phyloP scores from a whole-genome alignment of 1,284 basidiomycete species.

The Fomitopsis schrenkii region DNA sequence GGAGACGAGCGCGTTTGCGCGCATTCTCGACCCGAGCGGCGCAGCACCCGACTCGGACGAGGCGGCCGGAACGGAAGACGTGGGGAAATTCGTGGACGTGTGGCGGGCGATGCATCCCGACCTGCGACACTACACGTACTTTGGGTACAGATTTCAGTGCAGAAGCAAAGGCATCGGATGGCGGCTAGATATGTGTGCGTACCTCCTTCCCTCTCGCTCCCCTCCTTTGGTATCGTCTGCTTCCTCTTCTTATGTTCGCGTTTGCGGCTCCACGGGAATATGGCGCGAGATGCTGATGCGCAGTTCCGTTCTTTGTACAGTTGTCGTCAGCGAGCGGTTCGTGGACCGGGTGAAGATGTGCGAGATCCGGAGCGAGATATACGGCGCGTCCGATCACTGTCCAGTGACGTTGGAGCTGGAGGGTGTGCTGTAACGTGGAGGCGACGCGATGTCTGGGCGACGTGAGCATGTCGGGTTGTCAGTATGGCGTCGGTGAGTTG shows the following conservation, averaged over 20 bases:
- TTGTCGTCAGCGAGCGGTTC: slow-evolving; percentile 69
- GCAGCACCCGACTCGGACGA: slow-evolving; percentile 22
- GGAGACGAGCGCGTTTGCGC: slow-evolving; percentile 68
- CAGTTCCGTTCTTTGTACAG: slow-evolving; percentile 32
- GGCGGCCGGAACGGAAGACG: slow-evolving; percentile 16
- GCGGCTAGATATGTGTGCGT: slow-evolving; percentile 83
- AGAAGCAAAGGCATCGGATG: slow-evolving; percentile 81
- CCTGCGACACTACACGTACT: slow-evolving; percentile 76
- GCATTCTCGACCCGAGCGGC: slow-evolving; percentile 47
- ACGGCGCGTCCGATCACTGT: slow-evolving; percentile 82
- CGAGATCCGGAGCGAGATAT: slow-evolving; percentile 81
- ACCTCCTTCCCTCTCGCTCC: slow-evolving; percentile 1
- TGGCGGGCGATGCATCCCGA: slow-evolving; percentile 79
- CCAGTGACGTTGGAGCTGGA: slow-evolving; percentile 73
- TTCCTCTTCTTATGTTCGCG: background rate
- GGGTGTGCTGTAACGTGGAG: slow-evolving; percentile 14
- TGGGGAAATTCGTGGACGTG: slow-evolving; percentile 67
- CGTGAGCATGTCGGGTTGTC: background rate
- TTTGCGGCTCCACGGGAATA: background rate
- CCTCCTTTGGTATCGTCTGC: background rate
- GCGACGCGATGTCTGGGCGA: background rate
- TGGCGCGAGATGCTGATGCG: background rate
- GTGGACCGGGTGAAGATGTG: slow-evolving; percentile 63
- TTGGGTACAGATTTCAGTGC: slow-evolving; percentile 82
- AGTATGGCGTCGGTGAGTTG: background rate